A percentile compares a stretch with the other conserved stretches of the same genome.
Evolutionary conservation across 2,329 filamentous ascomycete species (phyloP).

Genomic region (Penicillium fuscoglaucum): DNA sequence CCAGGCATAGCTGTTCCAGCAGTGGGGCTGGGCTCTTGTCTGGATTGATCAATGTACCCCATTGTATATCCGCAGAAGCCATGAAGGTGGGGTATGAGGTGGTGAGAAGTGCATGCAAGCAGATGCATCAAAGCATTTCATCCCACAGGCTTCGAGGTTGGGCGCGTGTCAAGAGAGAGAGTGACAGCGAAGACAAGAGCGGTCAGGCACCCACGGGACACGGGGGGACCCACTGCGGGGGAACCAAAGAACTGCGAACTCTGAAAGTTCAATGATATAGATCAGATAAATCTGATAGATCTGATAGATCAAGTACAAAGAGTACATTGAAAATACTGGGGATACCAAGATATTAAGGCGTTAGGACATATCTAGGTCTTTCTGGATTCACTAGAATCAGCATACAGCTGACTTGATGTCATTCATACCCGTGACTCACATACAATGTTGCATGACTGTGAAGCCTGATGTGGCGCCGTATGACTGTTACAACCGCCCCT

Average conservation of each 20-base stretch:
- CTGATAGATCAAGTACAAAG: background rate
- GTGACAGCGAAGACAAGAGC: conserved; percentile 11
- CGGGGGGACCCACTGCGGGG: conserved; percentile 26
- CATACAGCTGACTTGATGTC: conserved; percentile 3
- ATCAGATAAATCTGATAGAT: too few relatives aligned
- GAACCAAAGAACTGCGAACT: conserved; percentile 5
- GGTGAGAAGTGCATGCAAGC: conserved; percentile 7
- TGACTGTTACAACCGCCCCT: too few relatives aligned
- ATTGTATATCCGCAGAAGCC: conserved; percentile 47
- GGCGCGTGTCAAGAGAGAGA: conserved; percentile 1
- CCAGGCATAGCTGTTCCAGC: conserved; percentile 67
- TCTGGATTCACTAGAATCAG: too few relatives aligned
- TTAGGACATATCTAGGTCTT: too few relatives aligned
- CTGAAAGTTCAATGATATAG: background rate
- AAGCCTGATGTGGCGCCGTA: conserved; percentile 9
- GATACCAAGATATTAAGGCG: too few relatives aligned
- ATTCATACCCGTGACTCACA: conserved; percentile 2
- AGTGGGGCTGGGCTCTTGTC: conserved; percentile 68
- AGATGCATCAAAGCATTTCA: conserved; percentile 10
- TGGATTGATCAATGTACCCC: conserved; percentile 63
- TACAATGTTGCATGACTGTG: conserved; percentile 2
- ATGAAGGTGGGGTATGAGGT: conserved; percentile 23
- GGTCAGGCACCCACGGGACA: conserved; percentile 26
- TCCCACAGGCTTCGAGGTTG: conserved; percentile 12
- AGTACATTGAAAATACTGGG: background rate